Conservation (phyloP, 2,329 filamentous ascomycete genomes). For the Fusarium sp. region DNA sequence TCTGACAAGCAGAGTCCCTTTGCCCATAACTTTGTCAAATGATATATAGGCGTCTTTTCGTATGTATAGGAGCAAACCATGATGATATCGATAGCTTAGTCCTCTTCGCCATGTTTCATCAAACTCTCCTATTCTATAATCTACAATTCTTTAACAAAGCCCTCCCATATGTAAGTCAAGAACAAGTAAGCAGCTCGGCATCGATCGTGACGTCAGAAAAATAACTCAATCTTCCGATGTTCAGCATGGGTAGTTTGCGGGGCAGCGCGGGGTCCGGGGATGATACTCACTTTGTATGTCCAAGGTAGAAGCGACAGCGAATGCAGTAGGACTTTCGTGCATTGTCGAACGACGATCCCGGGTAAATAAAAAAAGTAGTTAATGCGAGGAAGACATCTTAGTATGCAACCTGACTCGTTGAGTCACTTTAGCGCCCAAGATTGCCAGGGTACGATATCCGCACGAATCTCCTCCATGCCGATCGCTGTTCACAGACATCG, state of each 20-base stretch:
- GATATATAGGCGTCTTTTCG: fast-evolving
- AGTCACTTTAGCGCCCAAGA: neutral
- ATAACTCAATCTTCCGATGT: neutral
- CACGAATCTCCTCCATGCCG: neutral
- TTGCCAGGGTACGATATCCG: neutral
- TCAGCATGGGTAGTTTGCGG: neutral
- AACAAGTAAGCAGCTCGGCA: neutral
- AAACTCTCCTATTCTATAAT: neutral
- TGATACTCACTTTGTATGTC: neutral
- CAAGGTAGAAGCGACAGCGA: neutral
- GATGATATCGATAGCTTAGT: fast-evolving
- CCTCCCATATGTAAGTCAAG: neutral
- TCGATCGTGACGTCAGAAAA: neutral
- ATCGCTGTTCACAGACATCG: neutral
- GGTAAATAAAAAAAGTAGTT: neutral
- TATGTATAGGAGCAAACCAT: neutral
- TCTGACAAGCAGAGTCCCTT: neutral
- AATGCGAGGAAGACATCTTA: too few relatives aligned
- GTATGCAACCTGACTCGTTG: neutral
- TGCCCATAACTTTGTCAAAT: neutral
- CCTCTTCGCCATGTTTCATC: fast-evolving
- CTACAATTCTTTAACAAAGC: neutral
- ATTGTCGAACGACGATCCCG: neutral
- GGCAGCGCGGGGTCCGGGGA: constrained; percentile 5
- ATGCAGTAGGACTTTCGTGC: neutral